Conservation (phyloP, 2,329 filamentous ascomycete genomes). For the Zasmidium citrigriseum region DNA sequence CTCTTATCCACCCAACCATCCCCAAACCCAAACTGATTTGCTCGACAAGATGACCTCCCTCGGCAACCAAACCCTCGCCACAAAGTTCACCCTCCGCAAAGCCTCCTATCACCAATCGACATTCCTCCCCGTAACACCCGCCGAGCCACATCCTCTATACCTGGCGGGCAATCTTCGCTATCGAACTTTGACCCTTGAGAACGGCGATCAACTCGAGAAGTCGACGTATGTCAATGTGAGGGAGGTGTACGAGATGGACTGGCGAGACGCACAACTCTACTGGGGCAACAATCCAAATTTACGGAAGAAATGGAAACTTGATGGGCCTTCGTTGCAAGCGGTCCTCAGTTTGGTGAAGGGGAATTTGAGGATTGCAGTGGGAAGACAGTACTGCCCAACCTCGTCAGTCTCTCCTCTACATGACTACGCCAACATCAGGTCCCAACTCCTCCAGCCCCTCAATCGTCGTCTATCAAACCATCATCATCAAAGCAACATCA, state of each 20-base stretch:
- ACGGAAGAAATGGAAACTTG: slow-evolving; percentile 5
- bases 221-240: neutral
- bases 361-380: neutral
- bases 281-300: slow-evolving; percentile 1
- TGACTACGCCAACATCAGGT: neutral
- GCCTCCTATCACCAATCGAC: neutral
- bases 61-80: neutral
- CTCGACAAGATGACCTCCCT: slow-evolving; percentile 4
- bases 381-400: neutral
- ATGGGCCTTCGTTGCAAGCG: neutral
- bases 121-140: slow-evolving; percentile 1
- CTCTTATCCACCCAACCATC: neutral
- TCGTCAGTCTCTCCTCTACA: too few relatives aligned
- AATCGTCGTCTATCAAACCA: neutral
- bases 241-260: slow-evolving; percentile 7
- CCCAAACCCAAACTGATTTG: neutral
- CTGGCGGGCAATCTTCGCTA: neutral
- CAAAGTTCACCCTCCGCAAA: neutral
- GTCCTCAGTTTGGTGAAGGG: neutral
- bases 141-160: neutral
- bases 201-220: neutral
- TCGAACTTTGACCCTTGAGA: neutral
- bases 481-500: neutral
- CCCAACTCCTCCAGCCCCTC: neutral
- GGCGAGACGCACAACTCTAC: slow-evolving; percentile 7